Base-by-base conservation (phyloP, 2,329 filamentous ascomycete species). In the Ascochyta clinopodiicola region DNA sequence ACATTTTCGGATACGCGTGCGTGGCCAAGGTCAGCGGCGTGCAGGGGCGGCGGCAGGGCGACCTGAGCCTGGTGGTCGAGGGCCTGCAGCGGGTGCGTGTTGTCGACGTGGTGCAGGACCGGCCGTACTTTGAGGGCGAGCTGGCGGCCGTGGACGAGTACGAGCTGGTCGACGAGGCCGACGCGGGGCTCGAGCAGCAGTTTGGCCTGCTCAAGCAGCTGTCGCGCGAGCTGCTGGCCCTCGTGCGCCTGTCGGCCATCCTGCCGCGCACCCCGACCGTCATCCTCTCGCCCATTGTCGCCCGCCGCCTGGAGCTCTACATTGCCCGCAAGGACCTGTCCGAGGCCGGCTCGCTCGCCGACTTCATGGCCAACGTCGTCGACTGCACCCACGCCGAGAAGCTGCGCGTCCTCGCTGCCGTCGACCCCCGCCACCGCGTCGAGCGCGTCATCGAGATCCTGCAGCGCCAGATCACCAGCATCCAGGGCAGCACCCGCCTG, bases 331-430 rank as follows among this genome's bases (percentile, higher is more conserved):
- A 95, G 72, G 88, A 92, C 56, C 75, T 95, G 45, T 82, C 86
- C 37, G 92, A 98, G 64, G 93, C 93, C 1, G 94, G 94, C 2
- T 80, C 87, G 8, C 82, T 99, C 9, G 94, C 95, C 6, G 95
- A 99, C 74, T 98, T 98, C 73, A 97, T 99, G 92, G 89, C 92
- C 35, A 96, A 96, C 71, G 85, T 98, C 22, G 86, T 96, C 2
- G 92, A 96, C 60, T 88, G 90, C 45, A 89, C 87, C 9, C 90
- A 96, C 61, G 92, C 96, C 74, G 95, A 99, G 72, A 97, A 96
- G 75, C 82, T 99, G 49, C 86, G 90, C 51, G 86, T 99, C 15
- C 81, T 99, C 32, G 86, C 91, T n/a, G 87, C 92, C 0, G 77
- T 96, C 5, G 87, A 93, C 66, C 81, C 95, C 42, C 90, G 90